These are phyloP conservation scores for Periconia digitata DNA, from an alignment of 2,329 filamentous ascomycete genomes.

Conservation along the genomic window DNA sequence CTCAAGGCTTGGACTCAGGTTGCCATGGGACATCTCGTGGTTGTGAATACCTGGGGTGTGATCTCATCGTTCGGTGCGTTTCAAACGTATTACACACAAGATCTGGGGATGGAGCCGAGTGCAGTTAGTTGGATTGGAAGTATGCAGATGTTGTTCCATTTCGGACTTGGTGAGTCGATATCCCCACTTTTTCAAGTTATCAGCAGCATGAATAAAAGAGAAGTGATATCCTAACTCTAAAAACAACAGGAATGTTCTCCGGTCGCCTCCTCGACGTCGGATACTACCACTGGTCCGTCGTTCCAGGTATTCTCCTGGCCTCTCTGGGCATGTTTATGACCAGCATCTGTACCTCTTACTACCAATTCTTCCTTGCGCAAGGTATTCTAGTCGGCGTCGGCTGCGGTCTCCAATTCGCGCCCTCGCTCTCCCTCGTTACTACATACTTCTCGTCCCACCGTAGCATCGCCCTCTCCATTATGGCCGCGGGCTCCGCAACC, in stretches of 20 bases:
- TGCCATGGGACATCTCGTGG: slow-evolving; percentile 39
- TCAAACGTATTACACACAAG: slow-evolving; percentile 25
- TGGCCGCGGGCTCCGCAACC: slow-evolving; percentile 60
- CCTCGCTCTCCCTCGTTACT: slow-evolving; percentile 30
- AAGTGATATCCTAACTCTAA: not conserved
- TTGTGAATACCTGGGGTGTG: slow-evolving; percentile 12
- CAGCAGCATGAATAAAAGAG: too few relatives aligned
- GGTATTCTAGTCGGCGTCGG: slow-evolving; percentile 38
- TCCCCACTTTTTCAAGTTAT: not conserved
- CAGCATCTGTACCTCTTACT: slow-evolving; percentile 52
- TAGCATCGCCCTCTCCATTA: slow-evolving; percentile 61
- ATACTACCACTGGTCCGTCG: slow-evolving; percentile 50
- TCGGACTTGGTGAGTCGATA: slow-evolving; percentile 18
- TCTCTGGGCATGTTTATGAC: slow-evolving; percentile 56
- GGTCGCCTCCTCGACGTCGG: slow-evolving; percentile 57
- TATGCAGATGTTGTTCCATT: slow-evolving; percentile 51
- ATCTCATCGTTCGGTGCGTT: slow-evolving; percentile 22
- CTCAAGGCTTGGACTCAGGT: slow-evolving; percentile 41
- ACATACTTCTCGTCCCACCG: slow-evolving; percentile 65
- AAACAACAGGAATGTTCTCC: slow-evolving; percentile 50
- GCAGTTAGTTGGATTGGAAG: slow-evolving; percentile 53
- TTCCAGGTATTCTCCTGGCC: slow-evolving; percentile 48
- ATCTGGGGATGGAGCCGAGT: slow-evolving; percentile 28
- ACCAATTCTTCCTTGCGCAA: slow-evolving; percentile 48
- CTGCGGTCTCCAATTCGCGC: slow-evolving; percentile 39